Percentiles rank a stretch among this genome's conserved stretches.
Conservation (phyloP, 805 yeast species). For the Saccharomycopsis schoenii region DNA sequence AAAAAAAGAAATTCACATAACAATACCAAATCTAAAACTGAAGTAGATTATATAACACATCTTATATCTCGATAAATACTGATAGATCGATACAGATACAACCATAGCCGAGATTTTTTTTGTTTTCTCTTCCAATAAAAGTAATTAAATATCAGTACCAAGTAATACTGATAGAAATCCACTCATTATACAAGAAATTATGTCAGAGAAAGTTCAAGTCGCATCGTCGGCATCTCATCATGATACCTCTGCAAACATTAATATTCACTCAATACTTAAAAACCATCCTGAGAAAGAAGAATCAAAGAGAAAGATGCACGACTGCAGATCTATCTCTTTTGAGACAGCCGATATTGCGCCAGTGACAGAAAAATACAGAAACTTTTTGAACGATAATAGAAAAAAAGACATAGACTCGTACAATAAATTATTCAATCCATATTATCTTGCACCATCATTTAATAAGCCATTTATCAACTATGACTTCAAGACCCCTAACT, state of each 20-base stretch:
- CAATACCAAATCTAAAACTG: too few relatives aligned
- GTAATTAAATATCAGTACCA: too few relatives aligned
- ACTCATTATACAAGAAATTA: not conserved
- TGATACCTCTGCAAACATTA: not conserved
- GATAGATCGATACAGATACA: too few relatives aligned
- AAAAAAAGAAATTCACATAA: too few relatives aligned
- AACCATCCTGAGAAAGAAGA: not conserved
- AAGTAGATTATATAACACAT: too few relatives aligned
- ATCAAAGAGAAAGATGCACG: not conserved
- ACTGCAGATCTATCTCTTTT: slow-evolving; percentile 11
- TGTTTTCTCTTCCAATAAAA: too few relatives aligned
- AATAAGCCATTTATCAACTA: slow-evolving; percentile 16
- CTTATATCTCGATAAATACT: too few relatives aligned
- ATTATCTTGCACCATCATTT: slow-evolving; percentile 16
- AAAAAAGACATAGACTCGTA: slow-evolving; percentile 14
- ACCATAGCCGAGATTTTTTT: too few relatives aligned
- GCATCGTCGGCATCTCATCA: not conserved
- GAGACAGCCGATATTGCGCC: slow-evolving; percentile 15
- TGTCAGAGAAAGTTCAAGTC: not conserved
- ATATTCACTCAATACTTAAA: not conserved
- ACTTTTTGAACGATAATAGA: slow-evolving; percentile 9
- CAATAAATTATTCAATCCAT: slow-evolving; percentile 13
- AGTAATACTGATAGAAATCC: too few relatives aligned
- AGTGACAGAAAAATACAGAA: slow-evolving; percentile 12
- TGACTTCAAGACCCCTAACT: slow-evolving; percentile 10